A percentile compares a stretch with the other conserved stretches of the same genome.
Evolutionary conservation across 2,329 filamentous ascomycete genomes (phyloP).

Genomic region (Lachnellula cervina): DNA sequence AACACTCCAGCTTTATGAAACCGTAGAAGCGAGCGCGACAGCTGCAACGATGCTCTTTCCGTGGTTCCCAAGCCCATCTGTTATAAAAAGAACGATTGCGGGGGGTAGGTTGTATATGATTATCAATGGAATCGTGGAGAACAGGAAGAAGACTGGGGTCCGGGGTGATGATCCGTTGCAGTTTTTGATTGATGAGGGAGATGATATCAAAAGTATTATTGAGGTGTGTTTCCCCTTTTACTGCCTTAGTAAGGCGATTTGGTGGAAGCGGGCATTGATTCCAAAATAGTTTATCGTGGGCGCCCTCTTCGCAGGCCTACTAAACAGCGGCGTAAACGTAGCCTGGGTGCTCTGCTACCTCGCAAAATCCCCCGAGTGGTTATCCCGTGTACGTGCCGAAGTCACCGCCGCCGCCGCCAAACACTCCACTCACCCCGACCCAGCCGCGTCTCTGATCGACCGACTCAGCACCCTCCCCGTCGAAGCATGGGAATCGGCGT

Average conservation of each 20-base stretch:
- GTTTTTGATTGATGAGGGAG: conserved; percentile 46
- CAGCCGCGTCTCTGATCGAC: conserved; percentile 11
- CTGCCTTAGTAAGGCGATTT: background rate
- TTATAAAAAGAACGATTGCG: conserved; percentile 40
- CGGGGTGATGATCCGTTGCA: conserved; percentile 48
- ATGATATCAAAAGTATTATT: conserved; percentile 40
- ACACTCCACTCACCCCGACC: conserved; percentile 31
- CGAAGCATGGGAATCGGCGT: conserved; percentile 51
- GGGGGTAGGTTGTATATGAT: conserved; percentile 45
- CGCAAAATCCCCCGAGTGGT: conserved; percentile 43
- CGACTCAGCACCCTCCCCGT: conserved; percentile 40
- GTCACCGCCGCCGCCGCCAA: conserved; percentile 41
- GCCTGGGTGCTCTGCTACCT: conserved; percentile 50
- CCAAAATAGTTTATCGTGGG: conserved; percentile 44
- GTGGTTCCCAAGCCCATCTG: conserved; percentile 42
- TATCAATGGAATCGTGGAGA: conserved; percentile 43
- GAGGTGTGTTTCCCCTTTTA: conserved; percentile 26
- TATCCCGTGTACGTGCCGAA: conserved; percentile 40
- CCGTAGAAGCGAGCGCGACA: conserved; percentile 41
- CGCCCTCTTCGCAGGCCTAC: conserved; percentile 49
- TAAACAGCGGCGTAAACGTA: conserved; percentile 54
- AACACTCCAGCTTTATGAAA: conserved; percentile 42
- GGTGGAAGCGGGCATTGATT: background rate
- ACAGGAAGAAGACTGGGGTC: conserved; percentile 38
- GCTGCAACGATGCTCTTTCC: conserved; percentile 47